A percentile compares a stretch with the other conserved stretches of the same genome.
phyloP scores from a whole-genome alignment of 2,329 filamentous ascomycete species.

The Alternaria solani region DNA sequence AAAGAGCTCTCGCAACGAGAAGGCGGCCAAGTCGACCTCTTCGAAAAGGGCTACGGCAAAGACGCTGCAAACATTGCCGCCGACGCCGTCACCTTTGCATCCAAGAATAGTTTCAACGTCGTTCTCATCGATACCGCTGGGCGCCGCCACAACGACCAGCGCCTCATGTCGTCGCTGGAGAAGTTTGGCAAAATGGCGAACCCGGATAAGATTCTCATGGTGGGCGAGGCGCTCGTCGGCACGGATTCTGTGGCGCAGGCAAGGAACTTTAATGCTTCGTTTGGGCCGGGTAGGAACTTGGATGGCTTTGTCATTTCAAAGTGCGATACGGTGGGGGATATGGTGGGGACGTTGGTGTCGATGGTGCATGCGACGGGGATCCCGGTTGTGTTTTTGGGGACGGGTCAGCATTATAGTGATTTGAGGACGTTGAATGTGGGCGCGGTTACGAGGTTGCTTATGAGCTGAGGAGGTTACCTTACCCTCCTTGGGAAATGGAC shows the following conservation, averaged over 20 bases:
- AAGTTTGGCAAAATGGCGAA: conserved; percentile 97
- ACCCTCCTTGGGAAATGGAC: too few species aligned
- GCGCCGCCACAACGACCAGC: conserved; percentile 91
- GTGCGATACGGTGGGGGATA: conserved; percentile 99
- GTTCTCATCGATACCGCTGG: conserved; percentile 97
- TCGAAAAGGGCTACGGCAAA: conserved; percentile 97
- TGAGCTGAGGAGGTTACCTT: conserved; percentile 53
- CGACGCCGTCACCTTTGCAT: conserved; percentile 85
- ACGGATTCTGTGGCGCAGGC: conserved; percentile 96
- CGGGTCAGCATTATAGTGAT: conserved; percentile 73
- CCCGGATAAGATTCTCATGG: conserved; percentile 99
- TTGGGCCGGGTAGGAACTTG: conserved; percentile 79
- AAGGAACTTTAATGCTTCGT: conserved; percentile 92
- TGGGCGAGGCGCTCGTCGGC: conserved; percentile 89
- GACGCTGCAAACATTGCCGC: conserved; percentile 95
- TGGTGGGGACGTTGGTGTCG: conserved; percentile 94
- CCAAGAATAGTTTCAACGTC: conserved; percentile 81
- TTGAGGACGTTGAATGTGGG: conserved; percentile 70
- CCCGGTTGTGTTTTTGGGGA: conserved; percentile 89
- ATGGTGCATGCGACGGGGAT: conserved; percentile 98
- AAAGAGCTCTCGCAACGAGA: conserved; percentile 87
- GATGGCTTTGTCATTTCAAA: conserved; percentile 99
- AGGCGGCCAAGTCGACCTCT: conserved; percentile 82
- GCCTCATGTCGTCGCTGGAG: conserved; percentile 94
- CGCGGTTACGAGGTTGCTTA: conserved; percentile 68